These are phyloP conservation scores for Thoreauomyces humboldtii DNA, from an alignment of 192 early-diverging fungal species.

Conservation along the genomic window DNA sequence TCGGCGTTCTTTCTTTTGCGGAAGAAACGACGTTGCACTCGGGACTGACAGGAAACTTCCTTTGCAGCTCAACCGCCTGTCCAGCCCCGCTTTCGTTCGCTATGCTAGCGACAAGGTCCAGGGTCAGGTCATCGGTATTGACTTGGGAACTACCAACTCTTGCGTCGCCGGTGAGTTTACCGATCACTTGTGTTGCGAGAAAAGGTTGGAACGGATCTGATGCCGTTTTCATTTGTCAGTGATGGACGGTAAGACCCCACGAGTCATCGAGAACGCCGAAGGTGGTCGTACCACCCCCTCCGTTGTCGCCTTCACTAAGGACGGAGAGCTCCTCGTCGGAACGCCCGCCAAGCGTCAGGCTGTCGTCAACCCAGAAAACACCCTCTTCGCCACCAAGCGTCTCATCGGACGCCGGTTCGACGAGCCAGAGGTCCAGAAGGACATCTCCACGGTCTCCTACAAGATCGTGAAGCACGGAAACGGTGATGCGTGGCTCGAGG, in stretches of 20 bases:
- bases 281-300: slow-evolving; percentile 97
- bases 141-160: slow-evolving; percentile 99
- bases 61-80: too few species aligned
- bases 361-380: slow-evolving; percentile 98
- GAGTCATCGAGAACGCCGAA: slow-evolving; percentile 97
- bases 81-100: slow-evolving; percentile 7
- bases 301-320: slow-evolving; percentile 92
- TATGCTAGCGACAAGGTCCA: slow-evolving; percentile 28
- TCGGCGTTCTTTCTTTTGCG: too few species aligned
- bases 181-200: too few species aligned
- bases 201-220: too few species aligned
- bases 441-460: slow-evolving; percentile 88
- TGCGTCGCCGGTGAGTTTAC: slow-evolving; percentile 73
- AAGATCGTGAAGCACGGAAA: slow-evolving; percentile 94
- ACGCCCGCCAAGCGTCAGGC: slow-evolving; percentile 97
- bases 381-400: slow-evolving; percentile 95
- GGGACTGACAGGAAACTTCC: too few species aligned
- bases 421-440: slow-evolving; percentile 84
- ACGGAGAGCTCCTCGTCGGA: slow-evolving; percentile 94
- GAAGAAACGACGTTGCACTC: too few species aligned
- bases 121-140: slow-evolving; percentile 81
- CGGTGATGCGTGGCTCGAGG: slow-evolving; percentile 98
- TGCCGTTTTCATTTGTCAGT: too few species aligned
- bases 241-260: slow-evolving; percentile 97
- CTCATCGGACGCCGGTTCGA: slow-evolving; percentile 92